These are phyloP conservation scores for Barnettozyma populi DNA, from an alignment of 805 yeast species.

Conservation along the genomic window DNA sequence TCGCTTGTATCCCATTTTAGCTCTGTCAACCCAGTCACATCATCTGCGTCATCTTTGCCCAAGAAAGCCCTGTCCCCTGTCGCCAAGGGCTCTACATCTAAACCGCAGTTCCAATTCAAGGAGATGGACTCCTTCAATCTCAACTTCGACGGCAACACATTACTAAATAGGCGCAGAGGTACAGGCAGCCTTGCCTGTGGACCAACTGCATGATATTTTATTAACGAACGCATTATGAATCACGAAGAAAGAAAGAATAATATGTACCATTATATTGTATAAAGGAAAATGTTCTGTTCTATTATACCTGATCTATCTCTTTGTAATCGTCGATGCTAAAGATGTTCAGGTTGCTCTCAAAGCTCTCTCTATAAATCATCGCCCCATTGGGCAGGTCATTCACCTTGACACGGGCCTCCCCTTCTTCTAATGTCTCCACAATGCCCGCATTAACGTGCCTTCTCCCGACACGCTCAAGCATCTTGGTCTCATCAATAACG, in stretches of 20 bases:
- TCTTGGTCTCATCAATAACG: conserved; percentile 37
- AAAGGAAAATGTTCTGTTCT: neutral
- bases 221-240: neutral
- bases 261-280: no score
- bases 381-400: conserved; percentile 66
- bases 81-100: neutral
- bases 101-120: conserved; percentile 9
- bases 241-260: neutral
- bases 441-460: conserved; percentile 63
- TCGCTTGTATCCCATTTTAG: neutral
- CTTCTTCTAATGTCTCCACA: conserved; percentile 41
- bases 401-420: conserved; percentile 41
- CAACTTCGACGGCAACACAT: conserved; percentile 24
- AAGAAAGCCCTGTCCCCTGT: neutral
- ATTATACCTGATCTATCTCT: conserved; percentile 7
- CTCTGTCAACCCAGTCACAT: neutral
- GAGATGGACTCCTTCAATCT: conserved; percentile 20
- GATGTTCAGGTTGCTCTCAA: conserved; percentile 22
- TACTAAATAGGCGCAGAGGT: conserved; percentile 24
- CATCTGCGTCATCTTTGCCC: neutral
- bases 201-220: conserved; percentile 4
- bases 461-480: conserved; percentile 53
- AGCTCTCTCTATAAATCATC: conserved; percentile 21
- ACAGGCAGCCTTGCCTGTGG: conserved; percentile 15
- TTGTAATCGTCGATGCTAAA: conserved; percentile 23